A percentile compares a stretch with the other conserved stretches of the same genome.
Evolutionary conservation across 1,139 yeast genomes (phyloP).

Genomic region (Suhomyces bribrorum): DNA sequence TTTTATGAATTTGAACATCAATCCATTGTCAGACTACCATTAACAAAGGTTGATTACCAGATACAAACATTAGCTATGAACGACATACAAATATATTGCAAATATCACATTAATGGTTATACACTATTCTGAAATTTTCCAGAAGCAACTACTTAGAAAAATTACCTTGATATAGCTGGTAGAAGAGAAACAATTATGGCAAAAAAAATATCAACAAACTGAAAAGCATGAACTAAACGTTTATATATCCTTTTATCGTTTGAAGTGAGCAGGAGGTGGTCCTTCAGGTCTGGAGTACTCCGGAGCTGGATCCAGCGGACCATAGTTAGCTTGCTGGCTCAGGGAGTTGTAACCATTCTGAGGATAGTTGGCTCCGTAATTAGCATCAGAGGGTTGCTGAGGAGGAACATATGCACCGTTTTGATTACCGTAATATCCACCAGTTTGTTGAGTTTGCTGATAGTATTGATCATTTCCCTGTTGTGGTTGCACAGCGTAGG

Average conservation of each 20-base stretch:
- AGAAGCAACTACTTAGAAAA: too few relatives aligned
- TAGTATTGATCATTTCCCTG: conserved; percentile 16
- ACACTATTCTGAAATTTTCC: too few relatives aligned
- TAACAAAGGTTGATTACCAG: too few relatives aligned
- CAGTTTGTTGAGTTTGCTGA: conserved; percentile 20
- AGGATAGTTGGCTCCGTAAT: conserved; percentile 1
- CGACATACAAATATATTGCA: too few relatives aligned
- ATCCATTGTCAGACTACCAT: too few relatives aligned
- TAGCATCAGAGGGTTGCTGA: conserved; percentile 6
- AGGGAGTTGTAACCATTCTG: conserved; percentile 10
- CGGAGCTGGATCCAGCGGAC: conserved; percentile 12
- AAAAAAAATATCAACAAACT: too few relatives aligned
- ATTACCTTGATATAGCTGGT: too few relatives aligned
- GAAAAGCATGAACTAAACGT: background rate
- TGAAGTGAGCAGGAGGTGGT: conserved; percentile 24
- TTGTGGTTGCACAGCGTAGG: conserved; percentile 6
- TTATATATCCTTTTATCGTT: conserved; percentile 1
- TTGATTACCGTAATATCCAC: conserved; percentile 12
- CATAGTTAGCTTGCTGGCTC: conserved; percentile 8
- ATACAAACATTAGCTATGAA: too few relatives aligned
- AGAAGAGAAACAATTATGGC: too few relatives aligned
- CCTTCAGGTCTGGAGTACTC: conserved; percentile 23
- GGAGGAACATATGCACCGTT: conserved; percentile 13
- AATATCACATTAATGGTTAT: too few relatives aligned
- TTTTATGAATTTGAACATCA: too few relatives aligned